Conservation (phyloP, 139 green algal genomes). For the Choricystis sp. region DNA sequence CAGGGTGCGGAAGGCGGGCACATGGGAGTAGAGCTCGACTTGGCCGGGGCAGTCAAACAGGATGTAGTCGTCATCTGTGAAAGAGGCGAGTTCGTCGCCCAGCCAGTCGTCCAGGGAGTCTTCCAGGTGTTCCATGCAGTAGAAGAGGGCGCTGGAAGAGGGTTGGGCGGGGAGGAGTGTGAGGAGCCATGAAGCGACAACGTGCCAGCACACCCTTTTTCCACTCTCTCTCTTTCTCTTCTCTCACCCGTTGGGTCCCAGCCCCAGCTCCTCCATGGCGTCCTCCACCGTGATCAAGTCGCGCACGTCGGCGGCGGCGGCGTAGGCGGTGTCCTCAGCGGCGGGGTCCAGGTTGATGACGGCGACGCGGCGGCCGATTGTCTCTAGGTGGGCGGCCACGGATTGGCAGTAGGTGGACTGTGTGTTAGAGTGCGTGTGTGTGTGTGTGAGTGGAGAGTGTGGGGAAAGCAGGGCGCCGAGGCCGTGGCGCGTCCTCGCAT, state of each 20-base stretch:
- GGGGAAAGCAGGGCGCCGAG: too few species aligned
- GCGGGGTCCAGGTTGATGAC: conserved; percentile 94
- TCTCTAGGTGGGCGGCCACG: conserved; percentile 80
- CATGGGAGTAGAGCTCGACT: conserved; percentile 96
- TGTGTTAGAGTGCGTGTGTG: neutral
- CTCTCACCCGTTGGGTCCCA: conserved; percentile 85
- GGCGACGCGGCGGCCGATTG: conserved; percentile 58
- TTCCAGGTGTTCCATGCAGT: conserved; percentile 98
- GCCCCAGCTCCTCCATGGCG: conserved; percentile 84
- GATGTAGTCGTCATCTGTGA: conserved; percentile 95
- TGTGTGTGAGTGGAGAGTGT: neutral
- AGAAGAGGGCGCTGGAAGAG: conserved; percentile 67
- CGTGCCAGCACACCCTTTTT: neutral
- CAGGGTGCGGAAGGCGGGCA: conserved; percentile 67
- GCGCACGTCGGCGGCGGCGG: conserved; percentile 68
- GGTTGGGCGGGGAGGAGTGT: neutral
- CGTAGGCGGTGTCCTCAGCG: conserved; percentile 85
- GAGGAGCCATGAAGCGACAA: neutral
- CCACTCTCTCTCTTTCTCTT: neutral
- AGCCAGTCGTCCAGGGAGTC: conserved; percentile 90
- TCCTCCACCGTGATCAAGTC: conserved; percentile 85
- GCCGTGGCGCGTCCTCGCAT: too few species aligned
- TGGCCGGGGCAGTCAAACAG: conserved; percentile 93
- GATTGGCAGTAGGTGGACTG: conserved; percentile 92
- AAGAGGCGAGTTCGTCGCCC: conserved; percentile 62